These are phyloP conservation scores for Podila epicladia DNA, from an alignment of 192 early-diverging fungal species.

Conservation along the genomic window DNA sequence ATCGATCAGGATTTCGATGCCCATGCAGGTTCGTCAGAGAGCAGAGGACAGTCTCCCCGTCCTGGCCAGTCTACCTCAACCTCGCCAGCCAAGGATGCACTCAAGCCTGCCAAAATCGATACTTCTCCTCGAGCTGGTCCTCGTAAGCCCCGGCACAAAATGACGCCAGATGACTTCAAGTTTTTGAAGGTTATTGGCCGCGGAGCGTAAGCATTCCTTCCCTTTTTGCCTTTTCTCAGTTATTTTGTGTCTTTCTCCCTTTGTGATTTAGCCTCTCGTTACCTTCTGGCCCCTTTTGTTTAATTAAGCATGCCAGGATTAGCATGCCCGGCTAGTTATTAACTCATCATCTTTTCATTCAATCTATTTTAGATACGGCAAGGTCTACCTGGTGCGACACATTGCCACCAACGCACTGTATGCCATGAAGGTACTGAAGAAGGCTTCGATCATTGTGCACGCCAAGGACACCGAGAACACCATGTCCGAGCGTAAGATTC, in stretches of 20 bases:
- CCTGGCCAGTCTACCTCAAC: slow-evolving; percentile 12
- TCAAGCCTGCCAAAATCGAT: not conserved
- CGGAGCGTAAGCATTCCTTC: slow-evolving; percentile 53
- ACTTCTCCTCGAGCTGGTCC: slow-evolving; percentile 31
- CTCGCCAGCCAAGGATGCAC: not conserved
- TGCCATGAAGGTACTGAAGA: slow-evolving; percentile 95
- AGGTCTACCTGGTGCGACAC: slow-evolving; percentile 86
- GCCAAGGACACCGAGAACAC: slow-evolving; percentile 85
- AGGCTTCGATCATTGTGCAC: slow-evolving; percentile 87
- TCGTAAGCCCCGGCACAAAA: slow-evolving; percentile 52
- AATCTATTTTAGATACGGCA: slow-evolving; percentile 70
- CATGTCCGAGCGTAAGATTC: slow-evolving; percentile 86
- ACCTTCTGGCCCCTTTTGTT: not conserved
- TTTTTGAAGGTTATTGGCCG: slow-evolving; percentile 60
- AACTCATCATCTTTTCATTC: not conserved
- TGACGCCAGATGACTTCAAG: slow-evolving; percentile 60
- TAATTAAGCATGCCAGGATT: not conserved
- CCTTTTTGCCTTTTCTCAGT: slow-evolving; percentile 14
- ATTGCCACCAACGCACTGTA: slow-evolving; percentile 65
- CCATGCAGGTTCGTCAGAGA: slow-evolving; percentile 40
- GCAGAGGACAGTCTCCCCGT: slow-evolving; percentile 26
- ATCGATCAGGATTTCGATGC: slow-evolving; percentile 57
- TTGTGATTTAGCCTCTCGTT: not conserved
- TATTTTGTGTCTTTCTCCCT: not conserved
- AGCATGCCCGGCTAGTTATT: not conserved